These are phyloP conservation scores for Amanita brunnescens DNA, from an alignment of 768 basidiomycete species.

Conservation along the genomic window DNA sequence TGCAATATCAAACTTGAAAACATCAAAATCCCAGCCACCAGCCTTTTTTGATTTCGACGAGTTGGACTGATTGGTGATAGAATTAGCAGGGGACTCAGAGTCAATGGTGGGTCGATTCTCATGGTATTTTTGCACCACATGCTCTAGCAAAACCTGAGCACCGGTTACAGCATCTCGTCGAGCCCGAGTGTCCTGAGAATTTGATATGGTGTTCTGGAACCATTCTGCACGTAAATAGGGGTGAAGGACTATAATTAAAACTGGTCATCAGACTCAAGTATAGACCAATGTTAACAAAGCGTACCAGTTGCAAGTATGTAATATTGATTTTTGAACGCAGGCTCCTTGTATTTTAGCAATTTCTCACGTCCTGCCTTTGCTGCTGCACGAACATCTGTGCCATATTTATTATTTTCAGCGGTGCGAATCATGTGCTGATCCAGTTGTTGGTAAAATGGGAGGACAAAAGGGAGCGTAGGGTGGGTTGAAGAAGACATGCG, in stretches of 20 bases:
- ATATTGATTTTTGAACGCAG: slow-evolving; percentile 17
- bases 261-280: neutral
- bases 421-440: slow-evolving; percentile 12
- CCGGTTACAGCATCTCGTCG: too few species aligned
- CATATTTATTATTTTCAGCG: neutral
- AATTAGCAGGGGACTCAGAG: too few species aligned
- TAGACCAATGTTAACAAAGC: slow-evolving; percentile 4
- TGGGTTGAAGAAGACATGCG: slow-evolving; percentile 16
- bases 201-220: slow-evolving; percentile 7
- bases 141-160: neutral
- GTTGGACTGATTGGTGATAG: too few species aligned
- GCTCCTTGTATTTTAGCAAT: slow-evolving; percentile 17
- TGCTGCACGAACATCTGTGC: slow-evolving; percentile 12
- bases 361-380: slow-evolving; percentile 18
- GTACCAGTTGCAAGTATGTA: slow-evolving; percentile 21
- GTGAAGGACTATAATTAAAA: slow-evolving; percentile 16
- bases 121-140: too few species aligned
- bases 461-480: slow-evolving; percentile 23
- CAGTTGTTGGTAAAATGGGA: slow-evolving; percentile 23
- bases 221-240: slow-evolving; percentile 17
- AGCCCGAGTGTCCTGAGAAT: too few species aligned
- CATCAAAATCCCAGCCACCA: too few species aligned
- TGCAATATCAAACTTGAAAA: too few species aligned
- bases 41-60: too few species aligned
- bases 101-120: too few species aligned